phyloP scores from a whole-genome alignment of 1,139 yeast species.

The Taphrina communis region DNA sequence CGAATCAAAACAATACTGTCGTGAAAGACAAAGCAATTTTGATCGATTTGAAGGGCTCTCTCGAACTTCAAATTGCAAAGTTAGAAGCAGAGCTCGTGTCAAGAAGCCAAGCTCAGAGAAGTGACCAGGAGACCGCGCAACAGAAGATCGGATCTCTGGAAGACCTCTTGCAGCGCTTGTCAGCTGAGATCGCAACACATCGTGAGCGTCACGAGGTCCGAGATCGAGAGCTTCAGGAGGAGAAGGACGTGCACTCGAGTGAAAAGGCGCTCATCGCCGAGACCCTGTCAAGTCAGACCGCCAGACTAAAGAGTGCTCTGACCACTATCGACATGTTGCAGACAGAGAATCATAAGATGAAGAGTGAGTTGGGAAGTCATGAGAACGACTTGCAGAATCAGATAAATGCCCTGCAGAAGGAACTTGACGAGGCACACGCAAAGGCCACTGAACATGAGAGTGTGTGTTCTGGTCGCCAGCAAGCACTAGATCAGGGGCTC shows the following conservation, averaged over 20 bases:
- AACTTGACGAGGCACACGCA: background rate
- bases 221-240: background rate
- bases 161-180: background rate
- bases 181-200: slow-evolving; percentile 5
- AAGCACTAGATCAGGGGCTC: background rate
- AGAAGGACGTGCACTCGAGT: background rate
- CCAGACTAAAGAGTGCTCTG: background rate
- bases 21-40: background rate
- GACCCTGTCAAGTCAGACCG: background rate
- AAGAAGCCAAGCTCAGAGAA: background rate
- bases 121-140: slow-evolving; percentile 1
- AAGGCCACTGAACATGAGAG: background rate
- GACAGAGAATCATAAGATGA: background rate
- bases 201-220: slow-evolving; percentile 8
- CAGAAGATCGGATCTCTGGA: slow-evolving; percentile 5
- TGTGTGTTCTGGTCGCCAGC: background rate
- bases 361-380: background rate
- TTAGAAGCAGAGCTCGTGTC: slow-evolving; percentile 3
- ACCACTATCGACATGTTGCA: background rate
- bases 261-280: slow-evolving; percentile 2
- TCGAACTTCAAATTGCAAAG: background rate
- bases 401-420: background rate
- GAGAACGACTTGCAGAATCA: background rate
- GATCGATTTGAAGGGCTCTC: slow-evolving; percentile 1
- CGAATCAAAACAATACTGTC: background rate